A percentile compares a stretch with the other conserved stretches of the same genome.
Conservation (phyloP, 2,329 filamentous ascomycete genomes). For the Alternaria panax region DNA sequence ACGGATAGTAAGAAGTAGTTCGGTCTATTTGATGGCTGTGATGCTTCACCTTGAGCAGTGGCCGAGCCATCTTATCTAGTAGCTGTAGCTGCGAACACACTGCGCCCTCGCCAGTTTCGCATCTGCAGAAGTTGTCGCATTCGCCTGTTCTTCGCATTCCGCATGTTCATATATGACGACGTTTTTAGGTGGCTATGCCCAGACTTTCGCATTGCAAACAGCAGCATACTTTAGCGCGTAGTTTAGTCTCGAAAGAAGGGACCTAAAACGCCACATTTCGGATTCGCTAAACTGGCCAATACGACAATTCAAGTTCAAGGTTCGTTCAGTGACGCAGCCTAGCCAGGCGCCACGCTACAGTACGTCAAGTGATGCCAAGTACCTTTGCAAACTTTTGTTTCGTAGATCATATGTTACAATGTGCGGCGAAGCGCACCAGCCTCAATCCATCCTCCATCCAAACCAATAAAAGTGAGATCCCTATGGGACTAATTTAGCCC, state of each 20-base stretch:
- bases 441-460: slow-evolving; percentile 6
- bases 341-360: slow-evolving; percentile 6
- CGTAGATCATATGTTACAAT: slow-evolving; percentile 21
- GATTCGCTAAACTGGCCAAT: slow-evolving; percentile 14
- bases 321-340: neutral
- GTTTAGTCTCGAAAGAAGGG: neutral
- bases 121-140: slow-evolving; percentile 2
- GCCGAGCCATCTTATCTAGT: neutral
- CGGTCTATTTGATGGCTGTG: neutral
- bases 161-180: neutral
- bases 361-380: slow-evolving; percentile 13
- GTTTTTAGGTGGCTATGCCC: neutral
- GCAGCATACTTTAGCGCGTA: neutral
- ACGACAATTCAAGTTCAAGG: neutral
- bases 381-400: slow-evolving; percentile 19
- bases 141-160: slow-evolving; percentile 1
- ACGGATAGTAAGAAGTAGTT: neutral
- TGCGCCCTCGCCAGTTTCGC: neutral
- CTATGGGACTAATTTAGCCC: slow-evolving; percentile 48
- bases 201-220: slow-evolving; percentile 6
- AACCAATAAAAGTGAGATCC: slow-evolving; percentile 6
- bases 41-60: neutral
- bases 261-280: slow-evolving; percentile 4
- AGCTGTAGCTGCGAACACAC: neutral
- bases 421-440: slow-evolving; percentile 15